Evolutionary conservation across 1,139 yeast genomes (phyloP).

Genomic region (Candida freyschussii): DNA sequence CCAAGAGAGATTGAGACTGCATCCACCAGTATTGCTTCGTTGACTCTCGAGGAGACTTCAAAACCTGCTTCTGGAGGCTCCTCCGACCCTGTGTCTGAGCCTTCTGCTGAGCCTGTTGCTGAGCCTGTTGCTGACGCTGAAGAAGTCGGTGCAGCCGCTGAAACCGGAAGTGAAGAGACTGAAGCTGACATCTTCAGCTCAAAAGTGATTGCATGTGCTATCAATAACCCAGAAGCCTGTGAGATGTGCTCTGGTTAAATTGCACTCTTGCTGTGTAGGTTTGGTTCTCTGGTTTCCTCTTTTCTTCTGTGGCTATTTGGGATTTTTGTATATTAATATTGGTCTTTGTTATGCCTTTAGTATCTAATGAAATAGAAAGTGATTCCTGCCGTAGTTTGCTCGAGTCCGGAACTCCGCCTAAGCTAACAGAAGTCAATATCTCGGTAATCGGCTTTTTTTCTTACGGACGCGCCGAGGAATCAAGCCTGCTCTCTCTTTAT

Average conservation of each 20-base stretch:
- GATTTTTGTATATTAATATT: slow-evolving; percentile 5
- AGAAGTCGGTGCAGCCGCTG: slow-evolving; percentile 18
- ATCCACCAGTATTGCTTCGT: slow-evolving; percentile 28
- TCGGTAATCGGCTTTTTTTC: no score
- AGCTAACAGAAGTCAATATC: no score
- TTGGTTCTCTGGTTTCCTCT: slow-evolving; percentile 3
- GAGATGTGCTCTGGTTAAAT: slow-evolving; percentile 95
- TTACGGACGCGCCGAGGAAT: no score
- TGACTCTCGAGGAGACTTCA: slow-evolving; percentile 26
- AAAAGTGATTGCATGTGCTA: slow-evolving; percentile 93
- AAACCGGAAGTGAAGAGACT: slow-evolving; percentile 30
- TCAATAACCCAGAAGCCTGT: slow-evolving; percentile 94
- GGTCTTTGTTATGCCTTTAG: no score
- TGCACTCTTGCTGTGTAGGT: slow-evolving; percentile 1
- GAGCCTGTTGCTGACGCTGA: slow-evolving; percentile 19
- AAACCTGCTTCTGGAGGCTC: slow-evolving; percentile 21
- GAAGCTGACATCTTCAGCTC: slow-evolving; percentile 79
- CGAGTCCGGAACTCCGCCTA: no score
- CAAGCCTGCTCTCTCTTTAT: no score
- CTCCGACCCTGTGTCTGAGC: no score
- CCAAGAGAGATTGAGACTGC: slow-evolving; percentile 27
- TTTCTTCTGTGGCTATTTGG: slow-evolving; percentile 1
- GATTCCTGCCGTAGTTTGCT: no score
- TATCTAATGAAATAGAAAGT: no score
- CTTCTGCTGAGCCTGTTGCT: slow-evolving; percentile 21